Base-by-base conservation (phyloP, 2,329 filamentous ascomycete genomes). In the Ascosphaera apis region DNA sequence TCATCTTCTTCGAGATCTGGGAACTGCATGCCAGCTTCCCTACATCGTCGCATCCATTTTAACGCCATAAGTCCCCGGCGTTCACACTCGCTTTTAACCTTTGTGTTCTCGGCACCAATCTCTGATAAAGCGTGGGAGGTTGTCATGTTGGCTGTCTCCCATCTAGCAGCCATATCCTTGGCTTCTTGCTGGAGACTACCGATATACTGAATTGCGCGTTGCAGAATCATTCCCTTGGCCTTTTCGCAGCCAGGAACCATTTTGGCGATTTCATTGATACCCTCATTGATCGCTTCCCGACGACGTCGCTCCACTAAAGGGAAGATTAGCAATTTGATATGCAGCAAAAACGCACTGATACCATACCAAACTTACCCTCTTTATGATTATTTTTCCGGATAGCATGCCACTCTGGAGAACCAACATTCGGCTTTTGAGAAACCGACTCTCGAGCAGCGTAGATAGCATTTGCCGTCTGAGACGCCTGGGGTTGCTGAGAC, bases 171-270 rank as follows among this genome's bases (percentile, higher is more conserved):
- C 43, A 57, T 55, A n/a, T 47, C 47, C 40, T 57, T 57, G 39
- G 57, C 56, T 31, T 62, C 59, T 17, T 57, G 55, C 32, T 60
- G 54, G 12, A 98, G 68, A 50, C 93, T 83, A 8, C 74, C 78
- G 52, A 98, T 95, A 60, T 92, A 95, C 43, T 82, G 75, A 7
- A 93, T 86, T 0, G 88, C 83, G 23, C 86, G 80, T 52, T 91
- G 80, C 27, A 98, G 63, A 43, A 98, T 95, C 2, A 83, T 91
- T 1, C 88, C 88, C 58, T 98, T 98, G 63, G 98, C 95, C 66
- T 95, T 98, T 58, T 98, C 88, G 49, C 86, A 93, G 11, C 83
- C 83, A 0, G 88, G 88, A 0, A 98, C 88, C 44, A 98, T 91
- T 61, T 93, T 95, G 45, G 86, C 81, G 19, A 98, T 70, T 56